These are phyloP conservation scores for Fomitopsis serialis DNA, from an alignment of 768 basidiomycete species.

Conservation along the genomic window DNA sequence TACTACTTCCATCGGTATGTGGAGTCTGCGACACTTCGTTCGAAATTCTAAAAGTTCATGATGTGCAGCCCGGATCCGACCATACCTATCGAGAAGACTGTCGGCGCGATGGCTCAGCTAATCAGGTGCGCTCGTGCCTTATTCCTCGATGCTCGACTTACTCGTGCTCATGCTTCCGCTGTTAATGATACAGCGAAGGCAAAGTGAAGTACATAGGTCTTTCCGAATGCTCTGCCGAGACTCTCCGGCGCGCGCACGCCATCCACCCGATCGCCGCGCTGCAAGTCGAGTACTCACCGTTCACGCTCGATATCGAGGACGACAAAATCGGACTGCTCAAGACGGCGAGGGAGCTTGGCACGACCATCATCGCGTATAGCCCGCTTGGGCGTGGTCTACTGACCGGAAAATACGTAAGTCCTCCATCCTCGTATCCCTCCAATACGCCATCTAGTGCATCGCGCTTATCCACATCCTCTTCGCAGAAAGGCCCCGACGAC, in stretches of 20 bases:
- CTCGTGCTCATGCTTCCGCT: not conserved
- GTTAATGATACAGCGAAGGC: slow-evolving; percentile 18
- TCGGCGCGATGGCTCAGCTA: slow-evolving; percentile 22
- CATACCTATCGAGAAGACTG: slow-evolving; percentile 21
- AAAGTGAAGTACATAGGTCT: slow-evolving; percentile 23
- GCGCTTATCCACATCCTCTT: not conserved
- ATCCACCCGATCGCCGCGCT: slow-evolving; percentile 40
- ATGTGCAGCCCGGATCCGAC: slow-evolving; percentile 18
- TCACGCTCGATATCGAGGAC: slow-evolving; percentile 40
- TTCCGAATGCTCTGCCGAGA: slow-evolving; percentile 24
- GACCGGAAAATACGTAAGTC: slow-evolving; percentile 21
- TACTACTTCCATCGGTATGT: slow-evolving; percentile 34
- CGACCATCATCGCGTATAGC: slow-evolving; percentile 41
- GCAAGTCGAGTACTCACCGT: slow-evolving; percentile 41
- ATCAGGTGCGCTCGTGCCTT: slow-evolving; percentile 15
- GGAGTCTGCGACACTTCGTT: slow-evolving; percentile 20
- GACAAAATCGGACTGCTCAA: slow-evolving; percentile 32
- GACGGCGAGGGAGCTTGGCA: slow-evolving; percentile 37
- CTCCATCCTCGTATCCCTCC: not conserved
- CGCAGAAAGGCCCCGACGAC: slow-evolving; percentile 24
- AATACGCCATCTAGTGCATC: not conserved
- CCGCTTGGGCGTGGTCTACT: slow-evolving; percentile 27
- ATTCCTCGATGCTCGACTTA: too few relatives aligned
- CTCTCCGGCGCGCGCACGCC: slow-evolving; percentile 27
- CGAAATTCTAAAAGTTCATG: too few relatives aligned